These are phyloP conservation scores for Fusarium secorum DNA, from an alignment of 2,329 filamentous ascomycete genomes.

Conservation along the genomic window DNA sequence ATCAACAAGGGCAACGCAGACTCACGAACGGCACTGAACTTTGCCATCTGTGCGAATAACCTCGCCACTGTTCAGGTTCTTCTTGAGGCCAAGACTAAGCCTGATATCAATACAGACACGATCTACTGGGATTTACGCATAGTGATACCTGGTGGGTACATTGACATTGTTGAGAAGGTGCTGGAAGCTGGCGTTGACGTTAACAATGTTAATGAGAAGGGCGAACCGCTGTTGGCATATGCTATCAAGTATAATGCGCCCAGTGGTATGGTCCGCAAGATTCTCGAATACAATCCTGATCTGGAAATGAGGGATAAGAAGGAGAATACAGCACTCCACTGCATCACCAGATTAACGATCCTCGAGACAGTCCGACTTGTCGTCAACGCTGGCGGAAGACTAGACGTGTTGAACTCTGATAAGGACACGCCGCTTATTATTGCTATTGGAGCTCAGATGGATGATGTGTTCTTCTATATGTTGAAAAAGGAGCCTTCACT, in stretches of 20 bases:
- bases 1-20: not conserved
- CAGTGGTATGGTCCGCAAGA: not conserved
- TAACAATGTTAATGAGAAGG: not conserved
- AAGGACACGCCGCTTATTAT: not conserved
- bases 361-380: not conserved
- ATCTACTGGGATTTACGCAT: not conserved
- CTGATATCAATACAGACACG: not conserved
- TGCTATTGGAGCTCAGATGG: not conserved
- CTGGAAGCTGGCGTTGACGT: slow-evolving; percentile 10
- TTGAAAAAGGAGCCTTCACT: not conserved
- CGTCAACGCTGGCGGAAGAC: slow-evolving; percentile 8
- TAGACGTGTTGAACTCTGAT: not conserved
- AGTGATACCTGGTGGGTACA: fast-evolving
- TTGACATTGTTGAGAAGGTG: not conserved
- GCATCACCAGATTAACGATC: not conserved
- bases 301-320: not conserved
- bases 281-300: slow-evolving; percentile 13
- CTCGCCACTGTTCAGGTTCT: fast-evolving
- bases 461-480: slow-evolving; percentile 4
- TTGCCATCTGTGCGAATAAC: fast-evolving
- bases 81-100: fast-evolving
- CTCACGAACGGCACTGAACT: not conserved
- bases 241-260: not conserved
- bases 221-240: not conserved
- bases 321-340: slow-evolving; percentile 2